Evolutionary conservation across 345 rosid species (phyloP).

Genomic region (Populus pruinosa): DNA sequence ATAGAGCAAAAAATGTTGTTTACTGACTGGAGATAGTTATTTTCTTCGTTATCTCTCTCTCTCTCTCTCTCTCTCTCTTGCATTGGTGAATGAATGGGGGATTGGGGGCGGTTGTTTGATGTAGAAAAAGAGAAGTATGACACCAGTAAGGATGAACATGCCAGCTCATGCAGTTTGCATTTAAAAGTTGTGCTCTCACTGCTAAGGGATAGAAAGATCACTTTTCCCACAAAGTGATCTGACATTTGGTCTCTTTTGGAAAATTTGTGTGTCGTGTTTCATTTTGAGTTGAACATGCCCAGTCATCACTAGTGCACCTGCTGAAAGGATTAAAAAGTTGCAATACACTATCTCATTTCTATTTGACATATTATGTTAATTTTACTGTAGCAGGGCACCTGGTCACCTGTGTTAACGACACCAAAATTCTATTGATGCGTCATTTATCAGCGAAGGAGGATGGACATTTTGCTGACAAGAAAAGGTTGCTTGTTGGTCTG

Average conservation of each 20-base stretch:
- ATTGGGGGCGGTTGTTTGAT: too few relatives aligned
- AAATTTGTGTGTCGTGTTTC: too few relatives aligned
- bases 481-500: constrained; percentile 52
- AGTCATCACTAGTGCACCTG: not conserved
- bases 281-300: not conserved
- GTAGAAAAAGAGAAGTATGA: too few relatives aligned
- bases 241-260: too few relatives aligned
- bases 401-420: constrained; percentile 62
- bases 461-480: constrained; percentile 42
- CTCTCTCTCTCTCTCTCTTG: too few relatives aligned
- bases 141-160: too few relatives aligned
- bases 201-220: too few relatives aligned
- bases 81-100: too few relatives aligned
- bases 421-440: constrained; percentile 44
- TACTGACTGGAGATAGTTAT: not conserved
- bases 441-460: constrained; percentile 39
- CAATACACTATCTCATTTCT: not conserved
- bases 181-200: too few relatives aligned
- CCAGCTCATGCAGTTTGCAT: too few relatives aligned
- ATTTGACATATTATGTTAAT: constrained; percentile 3
- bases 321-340: not conserved
- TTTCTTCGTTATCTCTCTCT: too few relatives aligned
- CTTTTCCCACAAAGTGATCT: too few relatives aligned
- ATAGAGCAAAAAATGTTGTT: not conserved
- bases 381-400: constrained; percentile 49